Evolutionary conservation across 345 rosid species (phyloP).

Genomic region (Adansonia digitata): DNA sequence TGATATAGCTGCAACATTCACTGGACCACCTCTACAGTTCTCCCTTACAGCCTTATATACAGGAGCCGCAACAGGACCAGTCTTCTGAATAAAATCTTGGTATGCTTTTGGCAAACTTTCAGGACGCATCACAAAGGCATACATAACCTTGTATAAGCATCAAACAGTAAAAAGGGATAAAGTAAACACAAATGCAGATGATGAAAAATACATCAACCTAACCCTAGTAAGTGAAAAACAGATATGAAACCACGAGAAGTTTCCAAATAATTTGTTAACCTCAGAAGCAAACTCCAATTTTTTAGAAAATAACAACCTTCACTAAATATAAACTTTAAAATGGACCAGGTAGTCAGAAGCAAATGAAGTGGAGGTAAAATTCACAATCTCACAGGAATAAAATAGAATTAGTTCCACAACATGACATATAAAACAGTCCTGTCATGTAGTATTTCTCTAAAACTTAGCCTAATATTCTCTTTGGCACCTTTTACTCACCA

Average conservation of each 20-base stretch:
- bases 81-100: slow-evolving; percentile 91
- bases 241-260: not conserved
- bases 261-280: not conserved
- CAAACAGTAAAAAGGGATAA: not conserved
- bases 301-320: too few species aligned
- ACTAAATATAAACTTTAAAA: too few species aligned
- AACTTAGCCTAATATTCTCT: not conserved
- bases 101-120: slow-evolving; percentile 97
- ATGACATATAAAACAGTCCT: not conserved
- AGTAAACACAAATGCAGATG: not conserved
- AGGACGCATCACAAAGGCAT: slow-evolving; percentile 87
- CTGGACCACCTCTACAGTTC: slow-evolving; percentile 82
- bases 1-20: slow-evolving; percentile 69
- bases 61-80: slow-evolving; percentile 90
- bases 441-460: not conserved
- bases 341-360: not conserved
- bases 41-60: slow-evolving; percentile 92
- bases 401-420: not conserved
- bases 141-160: slow-evolving; percentile 61
- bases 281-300: slow-evolving; percentile 1
- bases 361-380: slow-evolving; percentile 1
- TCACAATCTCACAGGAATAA: not conserved
- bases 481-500: not conserved
- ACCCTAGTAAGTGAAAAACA: not conserved
- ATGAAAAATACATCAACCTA: not conserved